phyloP scores from a whole-genome alignment of 495 filamentous ascomycete genomes.

The Penicillium angulare region DNA sequence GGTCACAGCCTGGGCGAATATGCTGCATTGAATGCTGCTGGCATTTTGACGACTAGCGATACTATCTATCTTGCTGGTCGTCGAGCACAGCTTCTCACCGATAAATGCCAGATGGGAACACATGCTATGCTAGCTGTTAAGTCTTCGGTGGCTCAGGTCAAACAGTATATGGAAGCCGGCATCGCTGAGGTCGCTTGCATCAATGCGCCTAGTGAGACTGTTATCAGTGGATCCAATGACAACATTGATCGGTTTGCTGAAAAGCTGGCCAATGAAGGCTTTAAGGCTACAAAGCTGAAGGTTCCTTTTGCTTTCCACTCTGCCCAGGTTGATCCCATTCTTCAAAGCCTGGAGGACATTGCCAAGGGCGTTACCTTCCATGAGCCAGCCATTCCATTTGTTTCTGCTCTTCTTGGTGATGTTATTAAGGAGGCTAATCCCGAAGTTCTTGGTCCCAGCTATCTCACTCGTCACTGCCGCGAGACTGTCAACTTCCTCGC shows the following conservation, averaged over 20 bases:
- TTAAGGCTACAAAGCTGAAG: slow-evolving; percentile 68
- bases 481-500: slow-evolving; percentile 73
- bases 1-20: slow-evolving; percentile 91
- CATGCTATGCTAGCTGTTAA: slow-evolving; percentile 60
- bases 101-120: slow-evolving; percentile 67
- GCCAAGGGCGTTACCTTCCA: slow-evolving; percentile 59
- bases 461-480: slow-evolving; percentile 66
- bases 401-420: slow-evolving; percentile 66
- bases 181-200: slow-evolving; percentile 51
- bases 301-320: slow-evolving; percentile 84
- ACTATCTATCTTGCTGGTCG: slow-evolving; percentile 78
- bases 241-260: slow-evolving; percentile 58
- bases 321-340: slow-evolving; percentile 72
- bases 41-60: slow-evolving; percentile 75
- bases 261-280: slow-evolving; percentile 50
- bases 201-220: slow-evolving; percentile 50
- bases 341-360: slow-evolving; percentile 61
- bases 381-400: slow-evolving; percentile 61
- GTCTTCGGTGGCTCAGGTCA: slow-evolving; percentile 33
- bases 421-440: slow-evolving; percentile 51
- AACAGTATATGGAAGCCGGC: slow-evolving; percentile 23
- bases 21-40: slow-evolving; percentile 78
- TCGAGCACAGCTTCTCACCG: slow-evolving; percentile 71
- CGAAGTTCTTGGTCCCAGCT: slow-evolving; percentile 53
- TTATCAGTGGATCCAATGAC: slow-evolving; percentile 45